Percentiles rank a stretch among this genome's conserved stretches.
Conservation (phyloP, 176 grass and related monocot species). For the Oryza nivara region DNA sequence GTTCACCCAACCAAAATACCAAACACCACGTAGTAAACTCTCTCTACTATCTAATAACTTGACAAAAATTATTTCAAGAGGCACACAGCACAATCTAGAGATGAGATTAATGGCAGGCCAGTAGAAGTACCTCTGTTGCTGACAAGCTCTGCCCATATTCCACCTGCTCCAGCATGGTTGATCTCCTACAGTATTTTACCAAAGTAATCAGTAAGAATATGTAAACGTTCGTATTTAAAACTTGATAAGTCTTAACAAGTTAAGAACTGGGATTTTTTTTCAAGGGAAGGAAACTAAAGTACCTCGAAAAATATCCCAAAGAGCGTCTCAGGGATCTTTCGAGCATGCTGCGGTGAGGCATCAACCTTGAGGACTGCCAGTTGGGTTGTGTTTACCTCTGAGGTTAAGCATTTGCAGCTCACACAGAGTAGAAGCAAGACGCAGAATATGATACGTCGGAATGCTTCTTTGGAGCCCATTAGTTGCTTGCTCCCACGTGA, state of each 20-base stretch:
- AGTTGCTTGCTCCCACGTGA: neutral
- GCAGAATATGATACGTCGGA: neutral
- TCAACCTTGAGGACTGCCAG: constrained; percentile 59
- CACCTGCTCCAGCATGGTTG: constrained; percentile 97
- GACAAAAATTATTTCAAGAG: neutral
- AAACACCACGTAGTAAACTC: neutral
- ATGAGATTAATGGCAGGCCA: neutral
- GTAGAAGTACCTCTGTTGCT: constrained; percentile 74
- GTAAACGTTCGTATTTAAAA: neutral
- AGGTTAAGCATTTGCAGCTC: constrained; percentile 46
- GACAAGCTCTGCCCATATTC: constrained; percentile 93
- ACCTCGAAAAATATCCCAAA: constrained; percentile 99
- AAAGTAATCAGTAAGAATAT: neutral
- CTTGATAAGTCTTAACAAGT: neutral
- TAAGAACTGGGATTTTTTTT: neutral
- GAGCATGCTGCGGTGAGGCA: constrained; percentile 59
- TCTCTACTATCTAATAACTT: neutral
- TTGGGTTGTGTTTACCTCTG: constrained; percentile 53
- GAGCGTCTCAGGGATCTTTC: constrained; percentile 70
- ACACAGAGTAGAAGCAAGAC: constrained; percentile 8
- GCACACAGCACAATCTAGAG: neutral
- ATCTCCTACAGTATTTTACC: constrained; percentile 69
- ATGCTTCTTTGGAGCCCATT: constrained; percentile 46
- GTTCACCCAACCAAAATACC: neutral
- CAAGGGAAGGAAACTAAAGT: neutral